These are phyloP conservation scores for Barnettozyma sp. DNA, from an alignment of 805 yeast species.

Conservation along the genomic window DNA sequence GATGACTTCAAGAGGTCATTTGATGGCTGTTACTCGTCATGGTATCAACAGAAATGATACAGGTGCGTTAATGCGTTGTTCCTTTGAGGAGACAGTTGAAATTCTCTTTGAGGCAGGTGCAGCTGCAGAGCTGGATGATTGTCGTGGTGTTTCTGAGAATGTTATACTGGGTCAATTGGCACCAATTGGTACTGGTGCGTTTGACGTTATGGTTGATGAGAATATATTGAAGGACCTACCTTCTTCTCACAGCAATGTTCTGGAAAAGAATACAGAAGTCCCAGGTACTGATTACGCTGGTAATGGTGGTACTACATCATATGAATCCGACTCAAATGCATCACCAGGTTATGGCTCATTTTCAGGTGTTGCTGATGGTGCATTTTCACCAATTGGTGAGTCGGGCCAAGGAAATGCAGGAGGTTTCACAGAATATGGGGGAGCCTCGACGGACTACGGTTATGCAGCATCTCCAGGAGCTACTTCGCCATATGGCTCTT, in stretches of 20 bases:
- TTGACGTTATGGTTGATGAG: conserved; percentile 93
- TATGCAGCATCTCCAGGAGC: conserved; percentile 58
- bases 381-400: conserved; percentile 89
- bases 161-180: conserved; percentile 98
- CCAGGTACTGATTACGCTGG: conserved; percentile 34
- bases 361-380: conserved; percentile 62
- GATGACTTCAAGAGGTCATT: conserved; percentile 96
- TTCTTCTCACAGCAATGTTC: conserved; percentile 29
- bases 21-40: conserved; percentile 98
- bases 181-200: conserved; percentile 97
- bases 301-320: conserved; percentile 82
- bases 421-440: conserved; percentile 51
- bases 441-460: conserved; percentile 47
- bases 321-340: conserved; percentile 62
- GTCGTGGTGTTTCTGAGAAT: conserved; percentile 97
- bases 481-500: conserved; percentile 41
- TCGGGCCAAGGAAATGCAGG: conserved; percentile 87
- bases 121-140: conserved; percentile 94
- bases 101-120: conserved; percentile 97
- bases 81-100: conserved; percentile 98
- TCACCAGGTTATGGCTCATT: conserved; percentile 65
- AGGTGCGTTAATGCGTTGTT: conserved; percentile 98
- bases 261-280: conserved; percentile 34
- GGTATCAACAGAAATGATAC: conserved; percentile 98
- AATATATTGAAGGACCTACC: conserved; percentile 55